These are phyloP conservation scores for Flaveria bidentis DNA, from an alignment of 129 eudicot species.

Conservation along the genomic window DNA sequence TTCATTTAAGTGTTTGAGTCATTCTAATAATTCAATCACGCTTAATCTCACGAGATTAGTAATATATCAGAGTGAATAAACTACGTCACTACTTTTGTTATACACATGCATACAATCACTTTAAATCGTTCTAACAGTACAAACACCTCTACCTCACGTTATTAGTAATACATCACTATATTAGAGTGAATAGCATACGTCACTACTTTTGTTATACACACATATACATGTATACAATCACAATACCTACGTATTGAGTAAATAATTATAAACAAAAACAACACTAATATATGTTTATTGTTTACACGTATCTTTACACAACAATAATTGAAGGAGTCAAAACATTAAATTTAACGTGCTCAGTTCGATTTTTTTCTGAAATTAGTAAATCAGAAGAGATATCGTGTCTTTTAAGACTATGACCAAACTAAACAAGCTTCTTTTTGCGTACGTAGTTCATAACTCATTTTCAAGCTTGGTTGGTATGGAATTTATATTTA, in stretches of 20 bases:
- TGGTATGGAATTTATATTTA: slow-evolving; percentile 14
- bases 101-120: neutral
- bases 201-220: too few relatives aligned
- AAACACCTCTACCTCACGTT: too few relatives aligned
- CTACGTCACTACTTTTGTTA: neutral
- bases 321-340: slow-evolving; percentile 20
- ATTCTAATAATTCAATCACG: neutral
- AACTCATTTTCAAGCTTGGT: slow-evolving; percentile 9
- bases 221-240: neutral
- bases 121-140: too few relatives aligned
- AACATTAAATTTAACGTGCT: slow-evolving; percentile 30
- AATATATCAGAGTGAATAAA: neutral
- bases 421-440: slow-evolving; percentile 11
- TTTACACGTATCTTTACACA: slow-evolving; percentile 6
- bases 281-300: neutral
- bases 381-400: slow-evolving; percentile 24
- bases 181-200: too few relatives aligned
- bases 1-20: too few relatives aligned
- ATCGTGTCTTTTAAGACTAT: slow-evolving; percentile 2
- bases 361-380: neutral
- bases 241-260: neutral
- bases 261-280: neutral
- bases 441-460: neutral
- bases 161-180: too few relatives aligned
- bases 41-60: neutral